These are phyloP conservation scores for Fusarium siculi DNA, from an alignment of 2,329 filamentous ascomycete species.

Conservation along the genomic window DNA sequence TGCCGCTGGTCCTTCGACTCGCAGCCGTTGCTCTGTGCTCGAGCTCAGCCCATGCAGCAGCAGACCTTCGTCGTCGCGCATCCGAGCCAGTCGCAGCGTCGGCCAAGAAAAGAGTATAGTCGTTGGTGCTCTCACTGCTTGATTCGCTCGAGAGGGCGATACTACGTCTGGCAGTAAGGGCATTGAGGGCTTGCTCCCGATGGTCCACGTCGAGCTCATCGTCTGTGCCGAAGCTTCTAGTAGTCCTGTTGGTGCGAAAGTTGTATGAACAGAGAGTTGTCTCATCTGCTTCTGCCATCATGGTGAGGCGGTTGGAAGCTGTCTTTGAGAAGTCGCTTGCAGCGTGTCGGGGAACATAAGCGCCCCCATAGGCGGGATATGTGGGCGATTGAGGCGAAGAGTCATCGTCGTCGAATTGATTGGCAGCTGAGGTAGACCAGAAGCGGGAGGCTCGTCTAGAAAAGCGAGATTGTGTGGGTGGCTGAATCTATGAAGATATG, in stretches of 20 bases:
- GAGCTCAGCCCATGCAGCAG: conserved; percentile 33
- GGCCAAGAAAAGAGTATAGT: conserved; percentile 41
- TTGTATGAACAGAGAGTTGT: conserved; percentile 40
- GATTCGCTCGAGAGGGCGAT: conserved; percentile 10
- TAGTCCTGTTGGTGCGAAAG: not conserved
- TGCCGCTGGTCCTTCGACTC: conserved; percentile 13
- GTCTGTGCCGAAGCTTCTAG: conserved; percentile 5
- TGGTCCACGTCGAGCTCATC: conserved; percentile 28
- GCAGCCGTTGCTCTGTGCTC: conserved; percentile 17
- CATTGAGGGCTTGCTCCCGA: conserved; percentile 31
- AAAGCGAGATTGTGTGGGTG: conserved; percentile 18
- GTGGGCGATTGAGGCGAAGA: conserved; percentile 9
- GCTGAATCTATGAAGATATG: not conserved
- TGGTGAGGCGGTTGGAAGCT: conserved; percentile 27
- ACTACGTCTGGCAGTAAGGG: conserved; percentile 21
- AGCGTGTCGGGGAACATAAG: conserved; percentile 47
- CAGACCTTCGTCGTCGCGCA: conserved; percentile 18
- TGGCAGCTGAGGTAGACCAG: conserved; percentile 37
- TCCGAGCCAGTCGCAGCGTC: conserved; percentile 22
- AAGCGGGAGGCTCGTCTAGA: conserved; percentile 38
- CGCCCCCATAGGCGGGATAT: conserved; percentile 10
- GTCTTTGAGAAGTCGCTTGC: conserved; percentile 45
- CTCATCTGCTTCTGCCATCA: conserved; percentile 36
- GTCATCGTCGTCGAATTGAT: conserved; percentile 27
- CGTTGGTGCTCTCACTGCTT: conserved; percentile 19